Conservation (phyloP, 2,329 filamentous ascomycete species). For the Colletotrichum trifolii region DNA sequence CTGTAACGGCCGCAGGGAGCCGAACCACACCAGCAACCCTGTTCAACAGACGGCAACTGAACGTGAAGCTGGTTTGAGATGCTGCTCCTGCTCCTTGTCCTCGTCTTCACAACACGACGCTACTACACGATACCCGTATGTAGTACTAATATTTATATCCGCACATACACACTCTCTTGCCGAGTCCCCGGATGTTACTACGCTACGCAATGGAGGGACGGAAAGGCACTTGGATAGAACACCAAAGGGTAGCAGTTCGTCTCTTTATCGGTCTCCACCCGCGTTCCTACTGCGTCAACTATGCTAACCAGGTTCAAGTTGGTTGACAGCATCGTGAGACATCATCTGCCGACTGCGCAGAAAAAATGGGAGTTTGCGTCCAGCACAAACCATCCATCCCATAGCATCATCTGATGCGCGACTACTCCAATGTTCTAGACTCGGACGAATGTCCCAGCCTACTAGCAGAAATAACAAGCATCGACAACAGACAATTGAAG, state of each 20-base stretch:
- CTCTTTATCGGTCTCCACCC: constrained; percentile 24
- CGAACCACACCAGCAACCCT: not conserved
- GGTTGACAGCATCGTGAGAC: too few species aligned
- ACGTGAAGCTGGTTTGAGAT: not conserved
- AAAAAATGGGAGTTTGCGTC: too few species aligned
- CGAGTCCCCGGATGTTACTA: not conserved
- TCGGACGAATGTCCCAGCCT: too few species aligned
- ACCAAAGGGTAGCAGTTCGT: constrained; percentile 1
- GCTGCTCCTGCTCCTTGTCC: not conserved
- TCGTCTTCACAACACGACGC: not conserved
- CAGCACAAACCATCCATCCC: too few species aligned
- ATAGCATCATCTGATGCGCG: too few species aligned
- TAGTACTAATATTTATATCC: not conserved
- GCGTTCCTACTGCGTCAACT: not conserved
- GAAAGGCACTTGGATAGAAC: constrained; percentile 22
- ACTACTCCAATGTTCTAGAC: too few species aligned
- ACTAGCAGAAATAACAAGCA: not conserved
- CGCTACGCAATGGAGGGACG: constrained; percentile 33
- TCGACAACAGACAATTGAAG: not conserved
- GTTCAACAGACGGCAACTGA: not conserved
- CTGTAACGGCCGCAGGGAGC: not conserved
- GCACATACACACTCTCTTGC: too few species aligned
- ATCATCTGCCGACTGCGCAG: too few species aligned
- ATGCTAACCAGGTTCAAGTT: too few species aligned
- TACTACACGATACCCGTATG: not conserved